phyloP scores from a whole-genome alignment of 2,329 filamentous ascomycete genomes.

The Xylaria multiplex region DNA sequence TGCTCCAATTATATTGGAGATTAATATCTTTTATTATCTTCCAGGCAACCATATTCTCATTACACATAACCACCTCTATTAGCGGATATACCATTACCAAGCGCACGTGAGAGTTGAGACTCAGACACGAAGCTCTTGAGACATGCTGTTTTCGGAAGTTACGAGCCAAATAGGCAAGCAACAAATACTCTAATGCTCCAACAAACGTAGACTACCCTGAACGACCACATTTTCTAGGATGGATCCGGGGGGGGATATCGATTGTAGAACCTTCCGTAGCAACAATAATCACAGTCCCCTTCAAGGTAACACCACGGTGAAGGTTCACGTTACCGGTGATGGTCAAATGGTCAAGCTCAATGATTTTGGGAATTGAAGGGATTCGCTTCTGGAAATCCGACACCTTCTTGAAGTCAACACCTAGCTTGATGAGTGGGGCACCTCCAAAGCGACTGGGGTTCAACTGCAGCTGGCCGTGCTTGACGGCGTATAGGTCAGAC shows the following conservation, averaged over 20 bases:
- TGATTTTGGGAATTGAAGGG: conserved; percentile 86
- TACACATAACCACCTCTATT: conserved; percentile 38
- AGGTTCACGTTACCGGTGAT: conserved; percentile 98
- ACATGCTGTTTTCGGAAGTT: conserved; percentile 9
- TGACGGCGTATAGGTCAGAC: conserved; percentile 97
- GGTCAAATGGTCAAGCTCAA: conserved; percentile 93
- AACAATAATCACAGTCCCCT: conserved; percentile 99
- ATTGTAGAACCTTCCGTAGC: conserved; percentile 98
- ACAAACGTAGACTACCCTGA: conserved; percentile 87
- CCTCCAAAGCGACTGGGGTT: conserved; percentile 96
- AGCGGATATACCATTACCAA: conserved; percentile 34
- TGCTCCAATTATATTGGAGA: conserved; percentile 7
- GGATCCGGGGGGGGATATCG: conserved; percentile 91
- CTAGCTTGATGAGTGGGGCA: conserved; percentile 97
- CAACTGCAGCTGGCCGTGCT: conserved; percentile 98
- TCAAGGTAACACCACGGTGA: conserved; percentile 92
- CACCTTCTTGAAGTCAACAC: conserved; percentile 99
- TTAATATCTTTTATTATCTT: conserved; percentile 28
- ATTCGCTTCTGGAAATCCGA: conserved; percentile 94
- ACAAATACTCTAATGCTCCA: conserved; percentile 66
- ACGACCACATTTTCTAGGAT: conserved; percentile 99
- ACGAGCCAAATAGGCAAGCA: conserved; percentile 18
- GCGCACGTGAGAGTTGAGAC: conserved; percentile 22
- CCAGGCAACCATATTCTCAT: conserved; percentile 27
- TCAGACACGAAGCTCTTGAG: conserved; percentile 20